Base-by-base conservation (phyloP, 768 basidiomycete genomes). In the Tylopilus subfusipes region DNA sequence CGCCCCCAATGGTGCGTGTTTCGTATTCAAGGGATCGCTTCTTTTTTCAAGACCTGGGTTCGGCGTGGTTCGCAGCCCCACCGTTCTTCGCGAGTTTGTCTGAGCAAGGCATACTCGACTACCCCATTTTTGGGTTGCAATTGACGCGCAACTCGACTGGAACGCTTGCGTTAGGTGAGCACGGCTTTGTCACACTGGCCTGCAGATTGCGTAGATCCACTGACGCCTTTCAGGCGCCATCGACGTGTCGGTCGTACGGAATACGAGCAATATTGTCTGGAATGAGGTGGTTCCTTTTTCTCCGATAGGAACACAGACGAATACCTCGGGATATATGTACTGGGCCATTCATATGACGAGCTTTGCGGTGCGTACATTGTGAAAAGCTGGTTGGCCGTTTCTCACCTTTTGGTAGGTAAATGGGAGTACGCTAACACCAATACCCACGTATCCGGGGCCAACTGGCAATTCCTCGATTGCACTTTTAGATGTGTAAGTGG, bases 121-220 rank as follows among this genome's bases (percentile, higher is more conserved):
- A 90, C 64, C 90, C 90, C 1, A 63, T 92, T 10, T 91, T 91
- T 60, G 87, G 85, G n/a, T 60, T 92, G 25, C 83, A 78, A 60
- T 71, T 91, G 57, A 80, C 82, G 1, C 73, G 76, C 42, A 83
- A 86, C 62, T 64, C 71, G 3, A 79, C 76, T 12, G 89, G 90
- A 11, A 78, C 82, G 19, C 73, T 92, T 21, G 72, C 88, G 2
- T 59, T 92, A 16, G 89, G 88, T 86, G 49, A 61, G 40, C 21
- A 8, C 18, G 25, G 9, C 22, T 40, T 30, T 24, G 4, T 44
- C 13, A 9, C 21, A 3, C 14, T 10, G 30, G 16, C 18, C 9
- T 13, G 14, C 5, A 5, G 16, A 9, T 36, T 22, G 36, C 48
- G 47, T 30, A 25, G 54, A n/a, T 54, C 21, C 25, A 36, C 42